These are phyloP conservation scores for Penicillium diatomitis DNA, from an alignment of 495 filamentous ascomycete genomes.

Conservation along the genomic window DNA sequence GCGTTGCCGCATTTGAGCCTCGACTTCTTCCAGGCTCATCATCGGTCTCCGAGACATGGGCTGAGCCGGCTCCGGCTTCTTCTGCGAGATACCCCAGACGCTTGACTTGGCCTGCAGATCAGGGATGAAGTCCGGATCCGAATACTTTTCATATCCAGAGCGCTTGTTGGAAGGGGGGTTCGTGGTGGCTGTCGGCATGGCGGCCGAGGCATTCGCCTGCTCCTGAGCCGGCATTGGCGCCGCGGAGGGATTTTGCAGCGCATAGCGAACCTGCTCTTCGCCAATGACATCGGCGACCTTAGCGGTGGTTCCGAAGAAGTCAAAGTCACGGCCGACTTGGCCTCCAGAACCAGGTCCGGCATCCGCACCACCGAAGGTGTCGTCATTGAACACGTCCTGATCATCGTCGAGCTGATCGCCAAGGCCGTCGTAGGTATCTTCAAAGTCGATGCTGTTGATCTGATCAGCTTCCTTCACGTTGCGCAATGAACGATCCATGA, in stretches of 20 bases:
- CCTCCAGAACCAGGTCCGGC: slow-evolving; percentile 23
- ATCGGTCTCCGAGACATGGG: slow-evolving; percentile 47
- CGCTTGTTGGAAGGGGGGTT: slow-evolving; percentile 37
- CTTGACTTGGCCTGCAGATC: slow-evolving; percentile 88
- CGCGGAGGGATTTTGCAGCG: slow-evolving; percentile 49
- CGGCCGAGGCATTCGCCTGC: slow-evolving; percentile 10
- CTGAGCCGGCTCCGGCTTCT: slow-evolving; percentile 30
- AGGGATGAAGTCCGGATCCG: slow-evolving; percentile 62
- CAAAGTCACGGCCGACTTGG: slow-evolving; percentile 81
- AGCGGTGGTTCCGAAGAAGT: slow-evolving; percentile 90
- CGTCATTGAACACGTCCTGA: slow-evolving; percentile 92
- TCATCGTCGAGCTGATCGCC: slow-evolving; percentile 88
- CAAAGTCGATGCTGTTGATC: slow-evolving; percentile 66
- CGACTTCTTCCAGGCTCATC: slow-evolving; percentile 94
- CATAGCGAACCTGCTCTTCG: slow-evolving; percentile 81
- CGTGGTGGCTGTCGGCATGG: slow-evolving; percentile 16
- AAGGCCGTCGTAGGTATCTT: slow-evolving; percentile 95
- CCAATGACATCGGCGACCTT: slow-evolving; percentile 74
- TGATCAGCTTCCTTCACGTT: neutral
- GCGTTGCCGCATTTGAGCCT: slow-evolving; percentile 80
- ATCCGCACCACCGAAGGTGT: slow-evolving; percentile 72
- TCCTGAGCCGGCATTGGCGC: slow-evolving; percentile 28
- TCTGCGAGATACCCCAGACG: slow-evolving; percentile 76
- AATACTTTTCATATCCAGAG: slow-evolving; percentile 84
- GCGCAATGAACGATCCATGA: no score